A percentile compares a stretch with the other conserved stretches of the same genome.
Conservation (phyloP, 371 early-diverging fungal species). For the Circinella minor region DNA sequence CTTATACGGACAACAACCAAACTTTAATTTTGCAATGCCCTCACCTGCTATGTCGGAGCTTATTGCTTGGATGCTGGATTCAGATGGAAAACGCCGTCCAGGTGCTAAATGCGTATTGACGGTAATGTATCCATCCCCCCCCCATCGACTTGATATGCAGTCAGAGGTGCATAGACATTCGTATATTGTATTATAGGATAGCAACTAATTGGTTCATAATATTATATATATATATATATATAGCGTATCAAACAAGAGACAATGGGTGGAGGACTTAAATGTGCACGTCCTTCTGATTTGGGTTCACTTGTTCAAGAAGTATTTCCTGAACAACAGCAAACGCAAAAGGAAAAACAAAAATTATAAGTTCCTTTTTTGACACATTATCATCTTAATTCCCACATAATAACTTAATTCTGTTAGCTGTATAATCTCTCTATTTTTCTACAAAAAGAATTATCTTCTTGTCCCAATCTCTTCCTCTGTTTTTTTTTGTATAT, state of each 20-base stretch:
- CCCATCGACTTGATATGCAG: too few relatives aligned
- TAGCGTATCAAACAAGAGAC: conserved; percentile 39
- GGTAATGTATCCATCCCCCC: too few relatives aligned
- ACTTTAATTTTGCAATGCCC: conserved; percentile 48
- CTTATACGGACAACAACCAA: conserved; percentile 46
- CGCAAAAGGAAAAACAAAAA: conserved; percentile 4
- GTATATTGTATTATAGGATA: too few relatives aligned
- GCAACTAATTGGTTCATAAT: background rate
- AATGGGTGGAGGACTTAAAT: conserved; percentile 31
- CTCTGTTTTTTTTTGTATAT: too few relatives aligned
- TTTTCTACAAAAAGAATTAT: too few relatives aligned
- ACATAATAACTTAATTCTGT: too few relatives aligned
- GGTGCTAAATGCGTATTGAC: conserved; percentile 42
- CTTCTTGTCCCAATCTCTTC: too few relatives aligned
- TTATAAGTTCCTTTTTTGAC: background rate
- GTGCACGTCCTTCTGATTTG: conserved; percentile 45
- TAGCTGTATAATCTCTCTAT: too few relatives aligned
- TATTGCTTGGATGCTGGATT: conserved; percentile 47
- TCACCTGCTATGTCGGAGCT: conserved; percentile 38
- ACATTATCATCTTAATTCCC: too few relatives aligned
- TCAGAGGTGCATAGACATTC: too few relatives aligned
- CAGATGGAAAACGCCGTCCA: conserved; percentile 41
- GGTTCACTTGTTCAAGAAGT: conserved; percentile 48
- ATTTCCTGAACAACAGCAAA: conserved; percentile 31
- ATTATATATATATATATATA: background rate